Percentiles rank a stretch among this genome's conserved stretches.
These are phyloP conservation scores for Picea sitchensis DNA, from an alignment of 75 land plant genomes.

Conservation along the genomic window DNA sequence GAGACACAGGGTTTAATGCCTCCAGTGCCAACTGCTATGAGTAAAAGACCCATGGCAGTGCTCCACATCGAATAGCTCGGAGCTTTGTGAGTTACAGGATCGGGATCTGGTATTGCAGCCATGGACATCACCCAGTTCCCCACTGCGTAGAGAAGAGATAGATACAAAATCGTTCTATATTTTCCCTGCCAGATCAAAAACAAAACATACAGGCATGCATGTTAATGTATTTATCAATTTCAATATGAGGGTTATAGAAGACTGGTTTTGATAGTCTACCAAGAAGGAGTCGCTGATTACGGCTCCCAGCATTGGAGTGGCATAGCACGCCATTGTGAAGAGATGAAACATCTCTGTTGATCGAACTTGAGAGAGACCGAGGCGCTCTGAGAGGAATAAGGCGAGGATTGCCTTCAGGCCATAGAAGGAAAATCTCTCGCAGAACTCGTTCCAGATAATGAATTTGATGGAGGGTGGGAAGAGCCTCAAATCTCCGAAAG, in stretches of 20 bases:
- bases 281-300: constrained; percentile 23
- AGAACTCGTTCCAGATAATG: constrained; percentile 37
- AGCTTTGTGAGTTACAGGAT: constrained; percentile 1
- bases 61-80: constrained; percentile 16
- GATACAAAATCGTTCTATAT: constrained; percentile 30
- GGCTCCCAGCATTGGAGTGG: constrained; percentile 30
- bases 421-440: constrained; percentile 39
- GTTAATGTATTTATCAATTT: neutral
- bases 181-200: constrained; percentile 24
- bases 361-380: constrained; percentile 18
- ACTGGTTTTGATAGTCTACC: constrained; percentile 5
- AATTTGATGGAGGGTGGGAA: constrained; percentile 30
- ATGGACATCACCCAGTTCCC: constrained; percentile 39
- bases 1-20: constrained; percentile 40
- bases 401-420: constrained; percentile 38
- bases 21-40: constrained; percentile 39
- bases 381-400: constrained; percentile 21
- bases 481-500: constrained; percentile 3
- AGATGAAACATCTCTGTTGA: constrained; percentile 40
- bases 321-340: constrained; percentile 39
- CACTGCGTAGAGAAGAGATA: constrained; percentile 29
- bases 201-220: neutral
- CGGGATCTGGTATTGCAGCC: constrained; percentile 19
- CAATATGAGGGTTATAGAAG: neutral
- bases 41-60: constrained; percentile 13